Conservation (phyloP, 169 alveolate genomes). For the Eimeria necatrix region DNA sequence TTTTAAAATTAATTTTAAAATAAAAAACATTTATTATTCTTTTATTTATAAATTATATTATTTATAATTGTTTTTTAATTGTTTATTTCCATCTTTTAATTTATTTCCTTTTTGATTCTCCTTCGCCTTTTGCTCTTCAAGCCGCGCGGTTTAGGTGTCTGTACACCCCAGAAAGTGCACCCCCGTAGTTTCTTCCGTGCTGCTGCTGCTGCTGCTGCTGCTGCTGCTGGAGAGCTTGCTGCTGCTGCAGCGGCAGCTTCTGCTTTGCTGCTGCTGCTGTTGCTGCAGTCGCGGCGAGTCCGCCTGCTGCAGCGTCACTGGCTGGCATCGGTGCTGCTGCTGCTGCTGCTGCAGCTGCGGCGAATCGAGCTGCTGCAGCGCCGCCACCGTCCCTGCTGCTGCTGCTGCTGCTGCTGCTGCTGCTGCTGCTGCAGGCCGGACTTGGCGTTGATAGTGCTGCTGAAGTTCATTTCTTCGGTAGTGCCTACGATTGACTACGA, state of each 20-base stretch:
- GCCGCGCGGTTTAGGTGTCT: background rate
- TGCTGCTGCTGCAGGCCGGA: conserved; percentile 83
- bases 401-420: conserved; percentile 49
- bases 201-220: background rate
- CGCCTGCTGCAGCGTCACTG: too few species aligned
- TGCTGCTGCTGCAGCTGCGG: background rate
- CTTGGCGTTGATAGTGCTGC: conserved; percentile 89
- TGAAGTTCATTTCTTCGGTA: conserved; percentile 92
- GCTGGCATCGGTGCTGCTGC: too few species aligned
- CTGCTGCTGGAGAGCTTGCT: background rate
- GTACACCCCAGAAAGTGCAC: background rate
- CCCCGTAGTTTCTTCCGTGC: too few species aligned
- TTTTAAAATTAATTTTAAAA: too few species aligned
- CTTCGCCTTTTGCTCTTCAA: background rate
- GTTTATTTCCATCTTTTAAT: background rate
- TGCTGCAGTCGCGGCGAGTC: background rate
- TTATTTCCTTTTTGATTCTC: background rate
- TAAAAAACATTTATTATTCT: background rate
- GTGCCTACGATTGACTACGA: conserved; percentile 95
- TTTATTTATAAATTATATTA: background rate
- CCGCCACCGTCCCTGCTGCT: background rate
- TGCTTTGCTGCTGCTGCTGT: conserved; percentile 11
- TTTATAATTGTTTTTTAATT: background rate
- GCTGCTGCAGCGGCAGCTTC: background rate
- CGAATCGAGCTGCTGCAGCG: background rate